Base-by-base conservation (phyloP, 345 rosid species). In the Corymbia maculata region DNA sequence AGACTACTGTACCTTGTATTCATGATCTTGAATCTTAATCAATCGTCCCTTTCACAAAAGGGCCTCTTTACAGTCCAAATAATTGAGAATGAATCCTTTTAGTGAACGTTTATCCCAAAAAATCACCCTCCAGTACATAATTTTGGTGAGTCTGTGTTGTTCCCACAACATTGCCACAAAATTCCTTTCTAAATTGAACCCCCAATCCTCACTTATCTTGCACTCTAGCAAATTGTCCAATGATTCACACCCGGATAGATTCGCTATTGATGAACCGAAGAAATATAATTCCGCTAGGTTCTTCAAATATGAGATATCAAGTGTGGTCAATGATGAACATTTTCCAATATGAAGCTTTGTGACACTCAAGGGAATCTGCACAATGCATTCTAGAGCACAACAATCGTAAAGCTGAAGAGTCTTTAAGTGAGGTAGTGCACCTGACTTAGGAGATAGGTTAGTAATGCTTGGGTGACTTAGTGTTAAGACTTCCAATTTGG, bases 121-220 rank as follows among this genome's bases (percentile, higher is more conserved):
- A 36, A 36, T 36, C 42, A 36, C 4, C 42, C 4, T 36, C 42
- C 42, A 36, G 42, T 36, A 36, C 42, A 36, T 36, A 36, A 36
- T 36, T 36, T 36, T 36, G 42, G 42, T 36, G 42, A 36, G 42
- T 36, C 57, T 22, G 57, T 17, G 57, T 22, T 2, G 57, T 52
- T 52, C 57, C 8, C 7, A 17, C 24, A 52, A 17, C 57, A 50
- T 50, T 52, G 17, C 17, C 57, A 0, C 57, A 52, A 52, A 52
- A 50, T 4, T 50, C 4, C 0, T 0, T 2, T 22, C 57, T 19
- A 2, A 15, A 52, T 7, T 1, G 57, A 0, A 0, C 57, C 7
- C 21, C 2, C 0, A 52, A 15, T 52, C 53, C 70, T 13, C 2
- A 64, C 36, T 12, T n/a, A 28, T n/a, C 8, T 5, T 28, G 16